Conservation (phyloP, 257 asterid genomes). For the Salvia rosmarinus region DNA sequence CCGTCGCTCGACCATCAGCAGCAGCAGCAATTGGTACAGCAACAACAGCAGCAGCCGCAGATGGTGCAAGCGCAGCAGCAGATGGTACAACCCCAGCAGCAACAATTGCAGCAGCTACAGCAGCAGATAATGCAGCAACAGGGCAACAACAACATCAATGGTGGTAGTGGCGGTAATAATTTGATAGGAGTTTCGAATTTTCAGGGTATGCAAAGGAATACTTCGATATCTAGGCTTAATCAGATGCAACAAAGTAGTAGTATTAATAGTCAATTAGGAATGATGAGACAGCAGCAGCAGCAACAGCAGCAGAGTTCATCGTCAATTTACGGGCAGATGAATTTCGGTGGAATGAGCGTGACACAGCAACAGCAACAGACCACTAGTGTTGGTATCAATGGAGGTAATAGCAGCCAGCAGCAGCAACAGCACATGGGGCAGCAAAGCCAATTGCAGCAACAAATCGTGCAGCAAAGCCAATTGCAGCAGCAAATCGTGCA, state of each 20-base stretch:
- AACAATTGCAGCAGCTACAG: slow-evolving; percentile 53
- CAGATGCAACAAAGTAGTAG: slow-evolving; percentile 63
- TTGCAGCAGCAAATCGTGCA: slow-evolving; percentile 1
- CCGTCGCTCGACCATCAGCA: slow-evolving; percentile 55
- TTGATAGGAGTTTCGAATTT: slow-evolving; percentile 56
- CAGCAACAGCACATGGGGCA: slow-evolving; percentile 53
- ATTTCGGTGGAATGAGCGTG: slow-evolving; percentile 57
- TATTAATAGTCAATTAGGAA: slow-evolving; percentile 51
- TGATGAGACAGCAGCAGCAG: slow-evolving; percentile 57
- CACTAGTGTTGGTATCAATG: slow-evolving; percentile 23
- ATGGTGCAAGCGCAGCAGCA: slow-evolving; percentile 46
- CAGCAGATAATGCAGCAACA: slow-evolving; percentile 60
- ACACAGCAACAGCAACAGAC: slow-evolving; percentile 46
- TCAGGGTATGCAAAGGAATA: slow-evolving; percentile 70
- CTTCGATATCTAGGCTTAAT: slow-evolving; percentile 69
- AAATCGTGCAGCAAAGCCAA: slow-evolving; percentile 42
- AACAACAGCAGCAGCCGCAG: slow-evolving; percentile 49
- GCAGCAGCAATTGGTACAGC: slow-evolving; percentile 41
- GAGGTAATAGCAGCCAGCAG: slow-evolving; percentile 39
- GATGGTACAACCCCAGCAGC: slow-evolving; percentile 48
- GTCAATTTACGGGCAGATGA: slow-evolving; percentile 74
- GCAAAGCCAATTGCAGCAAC: slow-evolving; percentile 43
- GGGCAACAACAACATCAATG: slow-evolving; percentile 33
- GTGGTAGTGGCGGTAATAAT: slow-evolving; percentile 42
- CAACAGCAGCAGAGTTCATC: slow-evolving; percentile 42